Base-by-base conservation (phyloP, 805 yeast species). In the Candida insectalens region DNA sequence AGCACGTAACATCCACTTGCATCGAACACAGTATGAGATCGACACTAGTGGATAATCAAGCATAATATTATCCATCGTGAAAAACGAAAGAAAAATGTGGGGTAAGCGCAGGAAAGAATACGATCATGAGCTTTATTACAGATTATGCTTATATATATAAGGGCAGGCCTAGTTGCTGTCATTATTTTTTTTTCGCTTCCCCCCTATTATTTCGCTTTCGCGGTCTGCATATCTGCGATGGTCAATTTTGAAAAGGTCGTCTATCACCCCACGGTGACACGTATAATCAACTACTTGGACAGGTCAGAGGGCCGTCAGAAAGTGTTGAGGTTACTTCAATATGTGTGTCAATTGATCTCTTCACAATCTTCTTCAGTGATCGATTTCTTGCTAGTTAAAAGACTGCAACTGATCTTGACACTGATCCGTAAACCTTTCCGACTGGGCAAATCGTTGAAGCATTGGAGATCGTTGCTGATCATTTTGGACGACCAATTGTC, bases 1-100 rank as follows among this genome's bases (percentile, higher is more conserved):
- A 2, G 95, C 94, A 9, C 96, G 61, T 30, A 83, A 68, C 46
- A 82, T 81, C 96, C 96, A 85, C 47, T 81, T 80, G 62, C 96
- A 85, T 49, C 70, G 73, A 25, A 81, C 79, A 51, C 96, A 85
- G 57, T 78, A 85, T 43, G 71, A 67, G 27, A 85, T 83, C 4
- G 73, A 59, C 2, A 85, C 70, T 29, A 74, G 61, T 2, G 94
- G 92, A 38, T 65, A 74, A 17, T 40, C 39, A 5, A 43, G 12
- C 16, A 39, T 38, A 6, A 38, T 30, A 21, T 25, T 27, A 20
- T 32, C 35, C 21, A 16, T 17, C 21, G 16, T 13, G n/a, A 19
- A 29, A 17, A 8, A 12, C 7, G 7, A 12, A 21, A 21, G 23
- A 21, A 12, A 21, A n/a, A n/a, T n/a, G n/a, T n/a, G n/a, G n/a